Conservation (phyloP, 2,329 filamentous ascomycete genomes). For the Sporothrix luriei region DNA sequence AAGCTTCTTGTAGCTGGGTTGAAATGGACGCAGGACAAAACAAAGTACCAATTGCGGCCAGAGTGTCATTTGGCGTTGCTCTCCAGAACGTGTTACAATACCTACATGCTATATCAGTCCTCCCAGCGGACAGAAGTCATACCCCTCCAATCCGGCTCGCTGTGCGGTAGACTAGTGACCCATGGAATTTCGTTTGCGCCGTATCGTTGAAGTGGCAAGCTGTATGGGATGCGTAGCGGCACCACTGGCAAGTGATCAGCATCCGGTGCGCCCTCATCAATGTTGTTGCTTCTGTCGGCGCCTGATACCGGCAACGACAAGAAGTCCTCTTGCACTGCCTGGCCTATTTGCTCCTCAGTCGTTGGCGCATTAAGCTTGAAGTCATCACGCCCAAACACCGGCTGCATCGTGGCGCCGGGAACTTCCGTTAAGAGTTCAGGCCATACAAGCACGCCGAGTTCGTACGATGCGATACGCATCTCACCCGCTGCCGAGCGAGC, state of each 20-base stretch:
- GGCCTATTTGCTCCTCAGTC: neutral
- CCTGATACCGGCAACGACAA: too few species aligned
- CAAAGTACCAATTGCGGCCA: neutral
- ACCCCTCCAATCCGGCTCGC: conserved; percentile 64
- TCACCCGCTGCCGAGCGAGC: conserved; percentile 58
- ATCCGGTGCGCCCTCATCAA: too few species aligned
- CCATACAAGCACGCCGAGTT: conserved; percentile 83
- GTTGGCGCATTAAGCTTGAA: neutral
- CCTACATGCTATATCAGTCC: neutral
- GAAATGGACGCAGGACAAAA: too few species aligned
- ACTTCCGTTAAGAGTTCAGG: conserved; percentile 58
- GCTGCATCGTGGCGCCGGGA: conserved; percentile 62
- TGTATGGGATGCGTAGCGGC: conserved; percentile 80
- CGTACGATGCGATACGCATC: conserved; percentile 76
- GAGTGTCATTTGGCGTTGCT: too few species aligned
- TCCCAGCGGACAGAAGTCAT: conserved; percentile 43
- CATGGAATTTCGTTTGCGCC: conserved; percentile 67
- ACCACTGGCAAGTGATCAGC: conserved; percentile 49
- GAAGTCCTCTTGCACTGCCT: neutral
- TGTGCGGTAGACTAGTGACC: conserved; percentile 66
- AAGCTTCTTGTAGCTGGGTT: too few species aligned
- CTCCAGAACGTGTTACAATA: too few species aligned
- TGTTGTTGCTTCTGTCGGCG: neutral
- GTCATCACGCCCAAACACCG: conserved; percentile 65
- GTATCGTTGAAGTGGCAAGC: conserved; percentile 72